phyloP scores from a whole-genome alignment of 441 rosid species.

The Melastoma candidum region DNA sequence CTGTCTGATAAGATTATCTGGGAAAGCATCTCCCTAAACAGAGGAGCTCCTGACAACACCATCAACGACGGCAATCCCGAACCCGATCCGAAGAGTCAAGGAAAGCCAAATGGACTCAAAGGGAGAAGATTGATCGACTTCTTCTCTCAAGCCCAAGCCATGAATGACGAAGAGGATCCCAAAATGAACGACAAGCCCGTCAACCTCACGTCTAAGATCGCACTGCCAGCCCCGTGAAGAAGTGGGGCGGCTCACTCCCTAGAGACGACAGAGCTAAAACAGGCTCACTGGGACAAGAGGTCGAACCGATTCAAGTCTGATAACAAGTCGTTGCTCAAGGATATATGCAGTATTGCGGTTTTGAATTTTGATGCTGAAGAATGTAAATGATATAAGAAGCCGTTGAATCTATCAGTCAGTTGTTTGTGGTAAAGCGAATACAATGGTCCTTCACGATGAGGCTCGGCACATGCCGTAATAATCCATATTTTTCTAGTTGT shows the following conservation, averaged over 20 bases:
- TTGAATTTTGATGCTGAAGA: conserved; percentile 7
- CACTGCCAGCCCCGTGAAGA: conserved; percentile 31
- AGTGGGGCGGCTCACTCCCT: conserved; percentile 24
- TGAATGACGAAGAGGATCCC: conserved; percentile 28
- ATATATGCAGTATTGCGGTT: too few species aligned
- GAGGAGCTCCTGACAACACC: conserved; percentile 20
- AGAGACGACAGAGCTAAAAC: conserved; percentile 18
- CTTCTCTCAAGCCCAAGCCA: conserved; percentile 21
- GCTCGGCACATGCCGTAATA: conserved; percentile 4
- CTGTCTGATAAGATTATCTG: conserved; percentile 47
- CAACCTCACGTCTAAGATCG: conserved; percentile 13
- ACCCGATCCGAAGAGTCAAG: conserved; percentile 24
- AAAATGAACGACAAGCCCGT: conserved; percentile 32
- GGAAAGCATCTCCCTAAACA: conserved; percentile 40
- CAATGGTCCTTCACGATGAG: conserved; percentile 8
- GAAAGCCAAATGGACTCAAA: conserved; percentile 24
- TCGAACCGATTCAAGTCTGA: not conserved
- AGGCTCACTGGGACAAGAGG: not conserved
- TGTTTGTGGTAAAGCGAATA: not conserved
- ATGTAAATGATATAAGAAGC: not conserved
- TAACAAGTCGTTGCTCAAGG: not conserved
- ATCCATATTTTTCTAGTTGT: too few species aligned
- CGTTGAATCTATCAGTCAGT: not conserved
- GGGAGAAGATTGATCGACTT: conserved; percentile 22
- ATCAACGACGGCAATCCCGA: conserved; percentile 21